phyloP scores from a whole-genome alignment of 768 basidiomycete species.

The Rickenella mellea region DNA sequence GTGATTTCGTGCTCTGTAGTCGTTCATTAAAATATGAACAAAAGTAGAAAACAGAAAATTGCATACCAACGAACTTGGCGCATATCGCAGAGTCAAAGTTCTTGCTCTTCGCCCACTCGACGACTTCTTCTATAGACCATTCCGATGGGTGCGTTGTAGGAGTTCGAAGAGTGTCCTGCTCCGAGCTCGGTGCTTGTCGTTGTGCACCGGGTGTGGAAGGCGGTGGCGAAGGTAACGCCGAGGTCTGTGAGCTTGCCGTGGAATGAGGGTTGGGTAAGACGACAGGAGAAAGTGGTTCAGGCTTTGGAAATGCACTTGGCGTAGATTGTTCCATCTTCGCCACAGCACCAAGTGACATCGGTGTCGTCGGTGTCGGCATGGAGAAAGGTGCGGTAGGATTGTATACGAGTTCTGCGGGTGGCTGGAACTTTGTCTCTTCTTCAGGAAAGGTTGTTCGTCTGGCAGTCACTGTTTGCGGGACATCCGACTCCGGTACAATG shows the following conservation, averaged over 20 bases:
- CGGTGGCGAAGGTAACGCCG: slow-evolving; percentile 15
- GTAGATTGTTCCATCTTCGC: too few relatives aligned
- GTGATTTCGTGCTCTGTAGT: slow-evolving; percentile 92
- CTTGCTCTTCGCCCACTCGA: slow-evolving; percentile 77
- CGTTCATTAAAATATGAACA: slow-evolving; percentile 5
- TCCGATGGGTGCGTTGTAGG: slow-evolving; percentile 43
- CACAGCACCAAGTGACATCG: neutral
- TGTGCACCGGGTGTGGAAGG: slow-evolving; percentile 18
- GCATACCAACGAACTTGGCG: slow-evolving; percentile 77
- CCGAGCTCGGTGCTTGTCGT: too few relatives aligned
- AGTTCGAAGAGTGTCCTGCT: slow-evolving; percentile 20
- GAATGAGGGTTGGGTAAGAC: slow-evolving; percentile 14
- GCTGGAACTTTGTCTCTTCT: neutral
- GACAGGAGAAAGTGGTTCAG: neutral
- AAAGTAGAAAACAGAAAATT: neutral
- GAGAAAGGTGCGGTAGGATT: slow-evolving; percentile 2
- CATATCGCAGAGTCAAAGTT: slow-evolving; percentile 80
- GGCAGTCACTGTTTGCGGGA: slow-evolving; percentile 16
- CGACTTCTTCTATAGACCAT: slow-evolving; percentile 85
- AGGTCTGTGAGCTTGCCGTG: slow-evolving; percentile 7
- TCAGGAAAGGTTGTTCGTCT: slow-evolving; percentile 15
- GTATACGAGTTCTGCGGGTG: neutral
- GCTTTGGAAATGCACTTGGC: too few relatives aligned
- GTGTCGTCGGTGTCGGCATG: neutral
- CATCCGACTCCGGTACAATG: slow-evolving; percentile 17